These are phyloP conservation scores for Prinsepia uniflora DNA, from an alignment of 306 rosid species.

Conservation along the genomic window DNA sequence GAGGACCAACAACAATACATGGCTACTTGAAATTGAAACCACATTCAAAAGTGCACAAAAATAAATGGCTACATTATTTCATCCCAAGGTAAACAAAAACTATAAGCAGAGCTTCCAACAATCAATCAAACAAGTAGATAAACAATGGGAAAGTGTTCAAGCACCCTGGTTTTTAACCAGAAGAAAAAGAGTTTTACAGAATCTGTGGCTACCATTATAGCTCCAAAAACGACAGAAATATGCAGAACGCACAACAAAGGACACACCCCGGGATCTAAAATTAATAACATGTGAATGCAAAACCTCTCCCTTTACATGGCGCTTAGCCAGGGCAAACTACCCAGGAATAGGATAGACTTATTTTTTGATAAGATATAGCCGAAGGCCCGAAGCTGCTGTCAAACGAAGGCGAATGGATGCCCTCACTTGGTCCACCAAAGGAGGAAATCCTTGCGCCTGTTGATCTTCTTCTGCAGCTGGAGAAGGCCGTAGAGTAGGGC, in stretches of 20 bases:
- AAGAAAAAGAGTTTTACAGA: slow-evolving; percentile 17
- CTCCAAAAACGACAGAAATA: slow-evolving; percentile 23
- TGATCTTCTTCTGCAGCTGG: slow-evolving; percentile 97
- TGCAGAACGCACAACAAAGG: slow-evolving; percentile 3
- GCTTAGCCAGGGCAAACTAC: slow-evolving; percentile 37
- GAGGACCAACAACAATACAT: background rate
- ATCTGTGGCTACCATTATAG: slow-evolving; percentile 23
- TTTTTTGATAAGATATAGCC: slow-evolving; percentile 34
- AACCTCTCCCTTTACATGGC: slow-evolving; percentile 37
- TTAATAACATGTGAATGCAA: slow-evolving; percentile 30
- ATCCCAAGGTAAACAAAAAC: slow-evolving; percentile 21
- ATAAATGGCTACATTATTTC: background rate
- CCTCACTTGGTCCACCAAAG: slow-evolving; percentile 92
- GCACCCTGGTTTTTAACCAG: slow-evolving; percentile 4
- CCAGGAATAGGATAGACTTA: slow-evolving; percentile 39
- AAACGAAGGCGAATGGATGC: slow-evolving; percentile 18
- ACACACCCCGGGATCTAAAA: slow-evolving; percentile 23
- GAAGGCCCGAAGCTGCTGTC: slow-evolving; percentile 27
- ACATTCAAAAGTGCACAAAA: background rate
- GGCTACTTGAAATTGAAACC: background rate
- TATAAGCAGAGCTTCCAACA: slow-evolving; percentile 15
- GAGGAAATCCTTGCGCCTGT: slow-evolving; percentile 95
- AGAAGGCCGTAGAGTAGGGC: slow-evolving; percentile 90
- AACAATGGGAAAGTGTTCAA: slow-evolving; percentile 7
- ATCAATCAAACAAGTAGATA: background rate